A percentile compares a stretch with the other conserved stretches of the same genome.
Conservation (phyloP, 1,284 basidiomycete genomes). For the Marasmius tenuissimus region DNA sequence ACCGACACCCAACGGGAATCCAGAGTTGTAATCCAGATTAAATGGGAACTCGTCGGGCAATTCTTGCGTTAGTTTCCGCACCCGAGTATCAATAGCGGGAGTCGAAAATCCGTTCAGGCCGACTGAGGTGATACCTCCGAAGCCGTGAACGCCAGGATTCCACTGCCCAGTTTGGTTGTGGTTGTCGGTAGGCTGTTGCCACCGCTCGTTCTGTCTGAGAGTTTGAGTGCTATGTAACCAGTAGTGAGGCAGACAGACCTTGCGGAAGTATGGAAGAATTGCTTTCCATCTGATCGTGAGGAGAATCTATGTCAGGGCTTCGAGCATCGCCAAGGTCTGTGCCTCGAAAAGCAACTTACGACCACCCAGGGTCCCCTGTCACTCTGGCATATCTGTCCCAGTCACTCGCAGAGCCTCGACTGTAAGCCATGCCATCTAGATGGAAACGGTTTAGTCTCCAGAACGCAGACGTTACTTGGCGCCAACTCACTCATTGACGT, state of each 20-base stretch:
- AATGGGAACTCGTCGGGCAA: neutral
- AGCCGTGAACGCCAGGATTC: constrained; percentile 15
- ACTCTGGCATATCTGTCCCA: constrained; percentile 18
- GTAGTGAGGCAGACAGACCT: constrained; percentile 10
- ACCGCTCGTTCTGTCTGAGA: constrained; percentile 16
- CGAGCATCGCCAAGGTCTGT: neutral
- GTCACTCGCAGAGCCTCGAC: constrained; percentile 19
- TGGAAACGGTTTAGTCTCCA: too few species aligned
- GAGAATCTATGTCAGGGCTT: neutral
- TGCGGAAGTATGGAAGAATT: constrained; percentile 21
- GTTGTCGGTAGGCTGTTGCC: constrained; percentile 15
- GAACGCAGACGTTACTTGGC: neutral
- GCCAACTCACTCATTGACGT: neutral
- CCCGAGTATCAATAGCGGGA: neutral
- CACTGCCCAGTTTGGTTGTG: constrained; percentile 17
- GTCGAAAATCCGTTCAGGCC: constrained; percentile 17
- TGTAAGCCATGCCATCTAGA: constrained; percentile 16
- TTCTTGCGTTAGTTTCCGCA: neutral
- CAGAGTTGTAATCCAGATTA: neutral
- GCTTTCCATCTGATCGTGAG: constrained; percentile 13
- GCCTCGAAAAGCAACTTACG: neutral
- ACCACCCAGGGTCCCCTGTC: constrained; percentile 21
- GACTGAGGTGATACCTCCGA: constrained; percentile 14
- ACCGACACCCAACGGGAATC: neutral
- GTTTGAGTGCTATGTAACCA: neutral